A percentile compares a stretch with the other conserved stretches of the same genome.
Conservation (phyloP, 192 early-diverging fungal genomes). For the Entophlyctis luteolus region DNA sequence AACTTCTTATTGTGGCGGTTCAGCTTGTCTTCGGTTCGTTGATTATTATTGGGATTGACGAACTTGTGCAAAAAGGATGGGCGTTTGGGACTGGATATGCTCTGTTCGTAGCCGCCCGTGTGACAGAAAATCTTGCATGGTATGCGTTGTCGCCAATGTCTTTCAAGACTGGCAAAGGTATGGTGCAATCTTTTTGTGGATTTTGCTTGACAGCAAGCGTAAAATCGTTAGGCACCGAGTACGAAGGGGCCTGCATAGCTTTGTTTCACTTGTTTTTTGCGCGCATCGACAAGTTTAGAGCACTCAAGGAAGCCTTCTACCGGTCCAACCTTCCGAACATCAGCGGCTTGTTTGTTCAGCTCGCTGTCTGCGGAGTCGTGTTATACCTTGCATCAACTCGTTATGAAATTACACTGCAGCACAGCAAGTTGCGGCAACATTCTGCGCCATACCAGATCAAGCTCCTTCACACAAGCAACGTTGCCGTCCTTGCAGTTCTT, state of each 20-base stretch:
- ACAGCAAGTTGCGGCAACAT: slow-evolving; percentile 80
- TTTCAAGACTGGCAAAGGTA: slow-evolving; percentile 83
- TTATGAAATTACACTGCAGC: slow-evolving; percentile 88
- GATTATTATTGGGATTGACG: slow-evolving; percentile 85
- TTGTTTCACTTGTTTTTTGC: slow-evolving; percentile 82
- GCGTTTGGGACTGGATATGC: slow-evolving; percentile 90
- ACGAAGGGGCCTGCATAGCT: slow-evolving; percentile 86
- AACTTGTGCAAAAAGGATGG: slow-evolving; percentile 93
- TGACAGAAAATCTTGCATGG: slow-evolving; percentile 92
- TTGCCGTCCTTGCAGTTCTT: slow-evolving; percentile 92
- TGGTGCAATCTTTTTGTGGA: not conserved
- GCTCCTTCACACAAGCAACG: slow-evolving; percentile 92
- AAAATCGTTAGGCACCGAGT: slow-evolving; percentile 62
- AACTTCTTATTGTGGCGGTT: slow-evolving; percentile 65
- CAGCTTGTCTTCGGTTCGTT: slow-evolving; percentile 84
- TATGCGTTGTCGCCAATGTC: slow-evolving; percentile 85
- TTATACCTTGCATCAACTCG: slow-evolving; percentile 84
- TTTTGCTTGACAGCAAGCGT: slow-evolving; percentile 6
- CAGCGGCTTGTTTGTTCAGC: slow-evolving; percentile 73
- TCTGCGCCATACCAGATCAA: slow-evolving; percentile 89
- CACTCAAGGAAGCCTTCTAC: slow-evolving; percentile 87
- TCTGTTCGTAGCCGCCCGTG: slow-evolving; percentile 90
- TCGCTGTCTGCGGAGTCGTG: slow-evolving; percentile 47
- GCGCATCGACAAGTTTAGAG: slow-evolving; percentile 84
- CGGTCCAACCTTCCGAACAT: slow-evolving; percentile 50